Base-by-base conservation (phyloP, 495 filamentous ascomycete genomes). In the Hypoxylon rickii region DNA sequence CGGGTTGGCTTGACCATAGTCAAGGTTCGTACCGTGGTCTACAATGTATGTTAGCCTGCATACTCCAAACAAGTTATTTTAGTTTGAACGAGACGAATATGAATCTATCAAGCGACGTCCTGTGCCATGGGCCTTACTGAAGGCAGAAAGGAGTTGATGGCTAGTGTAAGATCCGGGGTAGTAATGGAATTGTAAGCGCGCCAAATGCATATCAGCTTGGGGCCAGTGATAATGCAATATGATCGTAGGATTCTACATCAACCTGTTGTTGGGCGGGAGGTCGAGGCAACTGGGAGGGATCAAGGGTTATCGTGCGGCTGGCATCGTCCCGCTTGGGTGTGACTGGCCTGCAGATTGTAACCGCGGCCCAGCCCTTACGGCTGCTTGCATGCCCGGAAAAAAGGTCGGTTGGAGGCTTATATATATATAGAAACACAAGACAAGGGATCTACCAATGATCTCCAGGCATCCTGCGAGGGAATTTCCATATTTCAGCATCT, bases 1-100 rank as follows among this genome's bases (percentile, higher is more conserved):
- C 90, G 84, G 24, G 84, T 87, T 11, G 90, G 89, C 71, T 91
- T 93, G 57, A 87, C 85, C 58, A 90, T 85, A 55, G 86, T 80
- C 19, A 96, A 61, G 8, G 85, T 82, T 51, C 83, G 82, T 36
- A 89, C 79, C 13, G 83, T 80, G 46, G 86, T 85, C 86, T 86
- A 51, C 36, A 29, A 44, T 43, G 54, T 10, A 21, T 19, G 47
- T 58, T 7, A 53, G 59, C 37, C 26, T 43, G 17, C 17, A 45
- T 53, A 13, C 29, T 15, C 11, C 10, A 29, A 29, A 37, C 18
- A 7, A 24, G 17, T 32, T 33, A 34, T n/a, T n/a, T n/a, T n/a
- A n/a, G n/a, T n/a, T n/a, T n/a, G n/a, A n/a, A n/a, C n/a, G n/a
- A n/a, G n/a, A n/a, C n/a, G n/a, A n/a, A n/a, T n/a, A n/a, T n/a